Percentiles rank a stretch among this genome's conserved stretches.
phyloP scores from a whole-genome alignment of 2,329 filamentous ascomycete species.

The Fusarium sterilihyphosum region DNA sequence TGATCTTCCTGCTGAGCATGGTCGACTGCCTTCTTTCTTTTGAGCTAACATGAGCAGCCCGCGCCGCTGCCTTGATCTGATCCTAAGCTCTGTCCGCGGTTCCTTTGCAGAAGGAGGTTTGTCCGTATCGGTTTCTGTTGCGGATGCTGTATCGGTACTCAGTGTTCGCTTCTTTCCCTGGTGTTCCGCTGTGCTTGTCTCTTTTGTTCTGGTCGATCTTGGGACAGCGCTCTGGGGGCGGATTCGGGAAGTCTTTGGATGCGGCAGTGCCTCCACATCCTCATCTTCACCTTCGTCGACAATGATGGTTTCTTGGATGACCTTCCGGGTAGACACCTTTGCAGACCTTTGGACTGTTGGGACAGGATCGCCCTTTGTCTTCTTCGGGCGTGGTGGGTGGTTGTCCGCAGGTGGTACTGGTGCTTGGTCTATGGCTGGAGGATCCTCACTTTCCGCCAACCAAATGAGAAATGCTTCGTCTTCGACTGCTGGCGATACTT shows the following conservation, averaged over 20 bases:
- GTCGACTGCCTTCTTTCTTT: conserved; percentile 28
- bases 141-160: background rate
- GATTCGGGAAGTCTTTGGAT: background rate
- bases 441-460: conserved; percentile 12
- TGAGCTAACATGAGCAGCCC: conserved; percentile 60
- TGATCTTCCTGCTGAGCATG: background rate
- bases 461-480: conserved; percentile 27
- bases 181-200: background rate
- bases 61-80: conserved; percentile 58
- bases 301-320: background rate
- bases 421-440: background rate
- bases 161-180: conserved; percentile 13
- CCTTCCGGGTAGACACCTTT: background rate
- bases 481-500: background rate
- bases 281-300: background rate
- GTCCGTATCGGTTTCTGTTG: background rate
- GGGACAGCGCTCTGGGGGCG: background rate
- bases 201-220: background rate
- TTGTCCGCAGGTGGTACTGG: background rate
- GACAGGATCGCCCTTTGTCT: background rate
- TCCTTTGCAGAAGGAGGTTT: conserved; percentile 27
- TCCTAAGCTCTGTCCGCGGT: conserved; percentile 57
- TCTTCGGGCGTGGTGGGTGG: background rate
- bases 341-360: background rate
- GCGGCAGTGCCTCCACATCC: background rate